phyloP scores from a whole-genome alignment of 164 flowering plant species.

The Saururus chinensis region DNA sequence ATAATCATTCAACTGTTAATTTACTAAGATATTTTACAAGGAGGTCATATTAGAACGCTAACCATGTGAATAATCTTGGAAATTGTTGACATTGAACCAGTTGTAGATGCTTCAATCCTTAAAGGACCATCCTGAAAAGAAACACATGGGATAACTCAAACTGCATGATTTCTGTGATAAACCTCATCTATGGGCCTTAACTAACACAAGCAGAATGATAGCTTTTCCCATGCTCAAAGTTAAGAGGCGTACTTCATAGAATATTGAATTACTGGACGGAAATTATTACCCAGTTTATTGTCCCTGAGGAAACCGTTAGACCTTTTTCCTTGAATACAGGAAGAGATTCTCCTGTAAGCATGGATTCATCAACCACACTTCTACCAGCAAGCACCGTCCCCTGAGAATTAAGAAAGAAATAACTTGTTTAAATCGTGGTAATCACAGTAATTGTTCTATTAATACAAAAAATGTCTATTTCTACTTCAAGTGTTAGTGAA shows the following conservation, averaged over 20 bases:
- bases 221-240: not conserved
- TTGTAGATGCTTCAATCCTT: constrained; percentile 70
- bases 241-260: not conserved
- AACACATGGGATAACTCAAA: not conserved
- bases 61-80: constrained; percentile 89
- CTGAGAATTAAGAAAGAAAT: constrained; percentile 22
- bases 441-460: not conserved
- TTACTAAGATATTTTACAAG: not conserved
- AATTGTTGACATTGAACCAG: constrained; percentile 85
- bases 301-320: constrained; percentile 76
- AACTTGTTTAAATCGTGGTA: too few species aligned
- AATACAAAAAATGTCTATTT: not conserved
- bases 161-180: too few species aligned
- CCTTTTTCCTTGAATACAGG: constrained; percentile 87
- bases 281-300: constrained; percentile 79
- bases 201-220: not conserved
- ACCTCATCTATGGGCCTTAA: too few species aligned
- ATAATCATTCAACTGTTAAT: too few species aligned
- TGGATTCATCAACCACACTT: constrained; percentile 97
- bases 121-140: constrained; percentile 84
- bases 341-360: constrained; percentile 97
- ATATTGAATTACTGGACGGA: not conserved
- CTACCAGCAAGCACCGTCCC: constrained; percentile 86
- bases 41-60: constrained; percentile 10
- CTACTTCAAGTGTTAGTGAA: not conserved